Evolutionary conservation across 129 eudicot genomes (phyloP).

Genomic region (Artemisia tridentata): DNA sequence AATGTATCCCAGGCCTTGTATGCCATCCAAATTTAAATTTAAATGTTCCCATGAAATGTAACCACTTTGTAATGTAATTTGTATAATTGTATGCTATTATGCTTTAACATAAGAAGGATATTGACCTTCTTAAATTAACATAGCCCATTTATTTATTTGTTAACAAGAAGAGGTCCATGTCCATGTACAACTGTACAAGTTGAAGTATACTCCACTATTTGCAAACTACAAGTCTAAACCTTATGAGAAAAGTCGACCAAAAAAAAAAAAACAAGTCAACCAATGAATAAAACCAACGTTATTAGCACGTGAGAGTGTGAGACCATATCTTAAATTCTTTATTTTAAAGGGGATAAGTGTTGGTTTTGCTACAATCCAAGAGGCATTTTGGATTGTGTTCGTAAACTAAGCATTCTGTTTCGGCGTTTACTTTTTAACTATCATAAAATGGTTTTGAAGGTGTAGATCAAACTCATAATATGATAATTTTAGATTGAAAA

Average conservation of each 20-base stretch:
- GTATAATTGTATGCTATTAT: neutral
- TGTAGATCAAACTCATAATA: no score
- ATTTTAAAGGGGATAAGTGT: neutral
- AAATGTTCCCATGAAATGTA: neutral
- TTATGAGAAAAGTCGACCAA: neutral
- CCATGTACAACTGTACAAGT: neutral
- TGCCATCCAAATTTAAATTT: no score
- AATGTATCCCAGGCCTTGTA: no score
- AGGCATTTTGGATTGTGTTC: no score
- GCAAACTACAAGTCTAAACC: constrained; percentile 5
- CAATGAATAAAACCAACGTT: neutral
- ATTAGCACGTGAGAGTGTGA: neutral
- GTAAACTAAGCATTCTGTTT: no score
- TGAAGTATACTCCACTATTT: neutral
- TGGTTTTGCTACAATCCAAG: neutral
- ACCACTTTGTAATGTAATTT: neutral
- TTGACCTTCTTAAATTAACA: neutral
- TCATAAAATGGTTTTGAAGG: no score
- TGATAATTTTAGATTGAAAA: no score
- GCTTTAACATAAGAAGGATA: neutral
- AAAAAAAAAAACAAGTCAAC: neutral
- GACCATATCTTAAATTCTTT: neutral
- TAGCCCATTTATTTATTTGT: neutral
- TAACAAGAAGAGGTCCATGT: constrained; percentile 1
- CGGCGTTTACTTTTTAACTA: no score